phyloP scores from a whole-genome alignment of 1,284 basidiomycete species.

The Trichosporon coremiiforme region DNA sequence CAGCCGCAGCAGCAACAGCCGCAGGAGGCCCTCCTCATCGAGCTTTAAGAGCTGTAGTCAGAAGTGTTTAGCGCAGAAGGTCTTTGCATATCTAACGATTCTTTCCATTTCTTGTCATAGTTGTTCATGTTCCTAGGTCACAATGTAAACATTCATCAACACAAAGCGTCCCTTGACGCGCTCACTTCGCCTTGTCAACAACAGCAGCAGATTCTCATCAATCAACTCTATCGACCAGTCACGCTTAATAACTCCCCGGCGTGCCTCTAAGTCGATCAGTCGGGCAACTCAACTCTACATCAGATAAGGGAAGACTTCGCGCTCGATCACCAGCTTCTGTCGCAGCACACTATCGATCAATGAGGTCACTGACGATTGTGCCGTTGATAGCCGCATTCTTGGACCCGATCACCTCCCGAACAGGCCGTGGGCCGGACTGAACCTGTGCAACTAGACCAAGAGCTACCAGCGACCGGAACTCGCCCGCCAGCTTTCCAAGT shows the following conservation, averaged over 20 bases:
- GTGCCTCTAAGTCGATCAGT: background rate
- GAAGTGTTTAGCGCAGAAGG: background rate
- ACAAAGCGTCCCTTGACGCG: background rate
- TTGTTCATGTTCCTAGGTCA: background rate
- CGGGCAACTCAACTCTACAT: background rate
- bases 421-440: background rate
- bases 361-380: background rate
- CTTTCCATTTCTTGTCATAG: slow-evolving; percentile 4
- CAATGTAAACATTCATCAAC: background rate
- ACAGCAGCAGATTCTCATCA: too few relatives aligned
- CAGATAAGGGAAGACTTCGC: background rate
- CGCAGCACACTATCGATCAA: background rate
- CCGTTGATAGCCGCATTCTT: background rate
- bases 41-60: slow-evolving; percentile 50
- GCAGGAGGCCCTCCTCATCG: slow-evolving; percentile 80
- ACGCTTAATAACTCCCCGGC: background rate
- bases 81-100: slow-evolving; percentile 8
- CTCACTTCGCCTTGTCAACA: too few relatives aligned
- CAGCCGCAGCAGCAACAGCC: slow-evolving; percentile 64
- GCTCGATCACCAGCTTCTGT: background rate
- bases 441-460: background rate
- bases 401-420: background rate
- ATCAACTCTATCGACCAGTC: background rate
- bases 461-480: too few relatives aligned
- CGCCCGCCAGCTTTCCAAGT: background rate